Evolutionary conservation across 2,329 filamentous ascomycete genomes (phyloP), one percentile per base, ranked within the genome.

Genomic region (Eutypa lata): DNA sequence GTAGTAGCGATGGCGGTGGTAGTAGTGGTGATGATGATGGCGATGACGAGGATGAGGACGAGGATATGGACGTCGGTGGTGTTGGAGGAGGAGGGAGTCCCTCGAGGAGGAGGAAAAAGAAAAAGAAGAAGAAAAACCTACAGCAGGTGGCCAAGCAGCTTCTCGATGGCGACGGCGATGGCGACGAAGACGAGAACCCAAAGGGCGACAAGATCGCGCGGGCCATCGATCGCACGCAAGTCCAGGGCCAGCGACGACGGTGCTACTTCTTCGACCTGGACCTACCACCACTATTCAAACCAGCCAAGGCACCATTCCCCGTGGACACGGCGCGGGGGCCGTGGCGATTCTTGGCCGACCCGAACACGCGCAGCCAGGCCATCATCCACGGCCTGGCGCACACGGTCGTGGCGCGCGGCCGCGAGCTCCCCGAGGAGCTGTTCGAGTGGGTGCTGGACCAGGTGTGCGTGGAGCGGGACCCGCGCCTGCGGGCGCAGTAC

Each of bases 371-470:
- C 48, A 74, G 82, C 51, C 80, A 84, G 58, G 75, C 81, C 37
- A 80, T 91, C 50, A 69, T 83, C 22, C 84, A 82, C 19, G 87
- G 88, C 2, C 71, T 88, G 52, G 76, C 85, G 1, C 77, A 81
- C 51, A 77, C 81, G 44, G 72, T 86, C 14, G 70, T 81, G 16
- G 63, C 66, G 4, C 68, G 69, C 52, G 72, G 72, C 38, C 66
- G 69, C 13, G 57, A 65, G 3, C 65, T 91, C 13, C 83, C 88
- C 0, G 82, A 89, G 54, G 79, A 87, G 51, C 63, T 91, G 1
- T 77, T 90, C 48, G 61, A 78, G 16, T 92, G 89, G 88, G 73
- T 90, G 3, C 63, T 88, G 6, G 71, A 81, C 48, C 79, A 86
- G 70, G 71, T 86, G 21, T 81, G 79, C 51, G 65, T 73, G 2